These are phyloP conservation scores for Sordariomycetes sp. DNA, from an alignment of 2,329 filamentous ascomycete genomes.

Conservation along the genomic window DNA sequence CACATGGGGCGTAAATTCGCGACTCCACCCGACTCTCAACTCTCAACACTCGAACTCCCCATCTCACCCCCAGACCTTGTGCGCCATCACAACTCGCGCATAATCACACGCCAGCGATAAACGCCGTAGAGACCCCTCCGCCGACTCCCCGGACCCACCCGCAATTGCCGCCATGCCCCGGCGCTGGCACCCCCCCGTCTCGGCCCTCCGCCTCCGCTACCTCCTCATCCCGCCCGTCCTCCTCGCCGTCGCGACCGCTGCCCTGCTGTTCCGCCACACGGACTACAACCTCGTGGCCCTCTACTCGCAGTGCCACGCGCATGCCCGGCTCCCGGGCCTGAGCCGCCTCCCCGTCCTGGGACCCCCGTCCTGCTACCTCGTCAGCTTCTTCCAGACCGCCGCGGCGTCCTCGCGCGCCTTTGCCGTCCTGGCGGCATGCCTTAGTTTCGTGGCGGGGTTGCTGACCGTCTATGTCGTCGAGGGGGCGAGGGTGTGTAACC, in stretches of 20 bases:
- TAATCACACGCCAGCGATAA: not conserved
- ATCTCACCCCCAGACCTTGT: not conserved
- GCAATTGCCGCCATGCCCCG: not conserved
- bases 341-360: conserved; percentile 30
- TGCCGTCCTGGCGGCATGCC: conserved; percentile 25
- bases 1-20: not conserved
- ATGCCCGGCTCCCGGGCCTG: conserved; percentile 27
- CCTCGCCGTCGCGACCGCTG: conserved; percentile 26
- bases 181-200: conserved; percentile 29
- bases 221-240: conserved; percentile 34
- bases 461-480: conserved; percentile 36
- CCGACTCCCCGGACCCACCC: not conserved
- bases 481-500: conserved; percentile 28
- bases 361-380: conserved; percentile 31
- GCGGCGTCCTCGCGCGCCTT: conserved; percentile 23
- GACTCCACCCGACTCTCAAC: not conserved
- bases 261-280: conserved; percentile 27
- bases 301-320: conserved; percentile 39
- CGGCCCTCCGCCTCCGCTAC: conserved; percentile 37
- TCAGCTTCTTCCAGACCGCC: conserved; percentile 34
- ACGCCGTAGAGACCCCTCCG: not conserved
- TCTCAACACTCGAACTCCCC: not conserved
- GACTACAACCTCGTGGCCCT: conserved; percentile 38
- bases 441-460: conserved; percentile 30
- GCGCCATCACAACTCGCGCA: not conserved